phyloP scores from a whole-genome alignment of 2,329 filamentous ascomycete species.

The Cladosporium phlei region DNA sequence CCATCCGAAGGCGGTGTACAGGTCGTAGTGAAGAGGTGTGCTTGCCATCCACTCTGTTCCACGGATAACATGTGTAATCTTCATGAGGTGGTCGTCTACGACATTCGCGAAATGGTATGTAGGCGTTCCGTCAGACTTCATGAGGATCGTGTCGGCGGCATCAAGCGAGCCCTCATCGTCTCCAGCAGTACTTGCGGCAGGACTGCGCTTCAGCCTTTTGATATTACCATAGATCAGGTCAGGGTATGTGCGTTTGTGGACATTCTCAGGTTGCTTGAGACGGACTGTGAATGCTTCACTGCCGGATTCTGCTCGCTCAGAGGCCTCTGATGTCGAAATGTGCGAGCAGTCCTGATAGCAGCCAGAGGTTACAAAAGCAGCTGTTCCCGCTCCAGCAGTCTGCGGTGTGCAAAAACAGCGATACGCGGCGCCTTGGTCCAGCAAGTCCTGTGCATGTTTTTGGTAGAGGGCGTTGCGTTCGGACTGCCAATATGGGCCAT shows the following conservation, averaged over 20 bases:
- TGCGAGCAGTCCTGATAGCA: conserved; percentile 71
- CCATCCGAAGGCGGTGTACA: conserved; percentile 49
- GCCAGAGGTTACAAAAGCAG: conserved; percentile 55
- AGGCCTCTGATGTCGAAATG: conserved; percentile 63
- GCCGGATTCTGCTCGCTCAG: conserved; percentile 57
- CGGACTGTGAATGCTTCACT: conserved; percentile 74
- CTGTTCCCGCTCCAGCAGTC: conserved; percentile 50
- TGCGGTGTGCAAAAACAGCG: conserved; percentile 79
- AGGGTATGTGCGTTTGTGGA: conserved; percentile 55
- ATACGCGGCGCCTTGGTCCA: conserved; percentile 72
- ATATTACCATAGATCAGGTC: conserved; percentile 77
- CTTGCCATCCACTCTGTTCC: conserved; percentile 96
- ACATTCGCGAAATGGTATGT: conserved; percentile 98
- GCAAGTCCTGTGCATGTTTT: conserved; percentile 62
- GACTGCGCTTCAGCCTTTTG: conserved; percentile 35
- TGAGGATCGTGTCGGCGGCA: conserved; percentile 78
- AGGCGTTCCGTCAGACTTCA: conserved; percentile 87
- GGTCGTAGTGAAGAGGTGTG: conserved; percentile 69
- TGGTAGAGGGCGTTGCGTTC: conserved; percentile 71
- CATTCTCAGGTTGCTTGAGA: conserved; percentile 59
- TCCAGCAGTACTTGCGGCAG: conserved; percentile 25
- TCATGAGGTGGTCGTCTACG: conserved; percentile 91
- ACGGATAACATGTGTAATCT: conserved; percentile 91
- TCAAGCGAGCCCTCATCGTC: conserved; percentile 35
- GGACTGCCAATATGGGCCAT: conserved; percentile 86